Conservation (phyloP, 1,284 basidiomycete genomes). For the Microbotryum silenes-acaulis region DNA sequence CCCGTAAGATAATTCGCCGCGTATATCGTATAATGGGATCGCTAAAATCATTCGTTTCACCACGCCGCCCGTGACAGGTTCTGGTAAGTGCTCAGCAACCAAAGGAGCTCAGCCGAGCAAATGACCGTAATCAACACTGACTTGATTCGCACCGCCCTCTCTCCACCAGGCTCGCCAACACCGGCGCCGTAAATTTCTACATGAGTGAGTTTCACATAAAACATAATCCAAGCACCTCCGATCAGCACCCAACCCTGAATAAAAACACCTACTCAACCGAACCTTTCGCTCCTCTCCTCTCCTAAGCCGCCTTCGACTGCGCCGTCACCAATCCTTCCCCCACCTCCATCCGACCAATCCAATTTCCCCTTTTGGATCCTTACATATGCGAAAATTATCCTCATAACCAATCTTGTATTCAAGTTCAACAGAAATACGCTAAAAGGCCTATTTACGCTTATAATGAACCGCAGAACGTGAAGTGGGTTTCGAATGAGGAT, state of each 20-base stretch:
- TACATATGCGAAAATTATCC: constrained; percentile 6
- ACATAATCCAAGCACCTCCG: too few species aligned
- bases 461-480: background rate
- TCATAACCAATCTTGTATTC: background rate
- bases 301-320: constrained; percentile 26
- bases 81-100: background rate
- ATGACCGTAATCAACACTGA: background rate
- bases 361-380: constrained; percentile 16
- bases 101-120: too few species aligned
- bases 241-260: too few species aligned
- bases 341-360: constrained; percentile 19
- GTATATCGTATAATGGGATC: too few species aligned
- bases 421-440: constrained; percentile 2
- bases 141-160: background rate
- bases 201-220: constrained; percentile 3
- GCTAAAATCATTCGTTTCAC: background rate
- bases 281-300: background rate
- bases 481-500: background rate
- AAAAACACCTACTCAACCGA: background rate
- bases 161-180: background rate
- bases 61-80: background rate
- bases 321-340: constrained; percentile 12
- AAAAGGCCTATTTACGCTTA: constrained; percentile 28
- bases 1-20: too few species aligned
- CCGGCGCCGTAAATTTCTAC: constrained; percentile 25